Conservation (phyloP, 208 protist genomes). For the Blechomonas ayalai region DNA sequence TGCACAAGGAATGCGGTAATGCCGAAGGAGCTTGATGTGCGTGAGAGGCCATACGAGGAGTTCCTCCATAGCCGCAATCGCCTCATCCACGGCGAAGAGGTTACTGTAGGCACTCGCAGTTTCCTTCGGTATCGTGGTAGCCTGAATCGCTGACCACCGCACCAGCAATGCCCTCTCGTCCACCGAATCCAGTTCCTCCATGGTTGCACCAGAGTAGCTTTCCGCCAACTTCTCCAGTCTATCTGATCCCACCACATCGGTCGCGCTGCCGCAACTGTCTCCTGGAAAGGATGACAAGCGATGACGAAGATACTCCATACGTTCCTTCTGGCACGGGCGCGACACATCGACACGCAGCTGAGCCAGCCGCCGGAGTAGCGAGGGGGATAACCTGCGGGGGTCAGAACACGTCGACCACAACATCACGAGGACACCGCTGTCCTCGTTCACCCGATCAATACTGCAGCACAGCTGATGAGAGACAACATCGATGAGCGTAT, state of each 20-base stretch:
- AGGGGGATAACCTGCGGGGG: constrained; percentile 2
- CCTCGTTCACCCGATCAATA: constrained; percentile 27
- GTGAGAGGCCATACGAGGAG: constrained; percentile 75
- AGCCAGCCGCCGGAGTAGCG: constrained; percentile 8
- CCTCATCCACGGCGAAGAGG: constrained; percentile 52
- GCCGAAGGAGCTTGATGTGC: constrained; percentile 29
- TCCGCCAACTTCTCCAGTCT: constrained; percentile 8
- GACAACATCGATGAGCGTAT: constrained; percentile 23
- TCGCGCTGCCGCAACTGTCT: no score
- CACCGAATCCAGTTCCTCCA: no score
- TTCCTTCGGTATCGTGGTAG: constrained; percentile 1
- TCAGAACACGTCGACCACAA: constrained; percentile 6
- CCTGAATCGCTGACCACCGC: constrained; percentile 1
- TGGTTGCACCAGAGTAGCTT: no score
- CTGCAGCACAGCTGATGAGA: constrained; percentile 33
- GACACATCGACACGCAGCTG: not conserved
- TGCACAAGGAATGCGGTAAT: constrained; percentile 28
- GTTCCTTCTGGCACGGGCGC: constrained; percentile 10
- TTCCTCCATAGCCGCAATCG: constrained; percentile 49
- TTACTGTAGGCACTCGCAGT: constrained; percentile 17
- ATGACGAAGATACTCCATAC: not conserved
- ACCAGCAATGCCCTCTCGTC: constrained; percentile 9
- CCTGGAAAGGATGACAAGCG: no score
- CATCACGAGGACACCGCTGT: constrained; percentile 3
- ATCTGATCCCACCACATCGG: constrained; percentile 4